Base-by-base conservation (phyloP, 306 rosid genomes). In the Aeschynomene evenia region DNA sequence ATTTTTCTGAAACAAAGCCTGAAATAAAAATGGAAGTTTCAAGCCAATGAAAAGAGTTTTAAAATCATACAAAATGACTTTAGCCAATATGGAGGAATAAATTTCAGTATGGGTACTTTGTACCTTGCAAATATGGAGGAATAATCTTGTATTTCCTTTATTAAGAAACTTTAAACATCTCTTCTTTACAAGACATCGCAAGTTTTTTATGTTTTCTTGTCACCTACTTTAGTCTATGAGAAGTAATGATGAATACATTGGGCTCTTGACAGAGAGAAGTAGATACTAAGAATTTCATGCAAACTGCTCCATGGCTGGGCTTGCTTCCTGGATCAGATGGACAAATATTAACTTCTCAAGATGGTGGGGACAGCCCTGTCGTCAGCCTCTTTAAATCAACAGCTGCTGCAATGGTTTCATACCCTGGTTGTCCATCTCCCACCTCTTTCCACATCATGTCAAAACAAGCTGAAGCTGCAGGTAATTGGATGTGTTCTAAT, bases 391-490 rank as follows among this genome's bases (percentile, higher is more conserved):
- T 94, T 74, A 90, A 88, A 77, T 87, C 97, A 16, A 91, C 87
- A 21, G 82, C 94, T 68, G 71, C 87, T 82, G 91, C 94, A 31
- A 83, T 88, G 77, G 83, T 81, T 68, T 87, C 97, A 50, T 87
- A 70, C 69, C 90, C 88, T 31, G 89, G 81, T 15, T 90, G 90
- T 63, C 85, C 84, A 61, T 84, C 85, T 72, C 94, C 90, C 46
- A 28, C 81, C 34, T 88, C 96, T 73, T 94, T 88, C 88, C 87
- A 80, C 58, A 87, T 85, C 75, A 68, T 94, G 83, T 85, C 98
- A 63, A 94, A 94, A 75, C 98, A 94, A 81, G 96, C 97, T 65
- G 98, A 94, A 87, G 98, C 98, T 79, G 97, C 98, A 80, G 98
- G 98, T 94, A 40, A 66, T 68, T 81, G 53, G 19, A 62, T 54